Evolutionary conservation across 2,329 filamentous ascomycete genomes (phyloP).

Genomic region (Dactylella cylindrospora): DNA sequence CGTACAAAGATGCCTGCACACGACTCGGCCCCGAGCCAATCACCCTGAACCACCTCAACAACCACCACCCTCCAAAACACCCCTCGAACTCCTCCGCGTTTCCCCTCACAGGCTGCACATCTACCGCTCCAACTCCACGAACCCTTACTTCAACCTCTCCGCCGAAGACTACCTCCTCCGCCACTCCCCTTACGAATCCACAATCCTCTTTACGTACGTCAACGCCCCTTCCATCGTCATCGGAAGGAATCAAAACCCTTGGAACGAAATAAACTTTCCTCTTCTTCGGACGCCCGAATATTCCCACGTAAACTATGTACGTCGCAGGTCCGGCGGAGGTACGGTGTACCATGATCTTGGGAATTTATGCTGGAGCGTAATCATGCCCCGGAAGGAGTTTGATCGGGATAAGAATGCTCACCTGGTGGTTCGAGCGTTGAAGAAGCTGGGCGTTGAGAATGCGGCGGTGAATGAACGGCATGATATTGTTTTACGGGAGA

Average conservation of each 20-base stretch:
- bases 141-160: slow-evolving; percentile 88
- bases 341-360: slow-evolving; percentile 91
- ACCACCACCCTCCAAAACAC: not conserved
- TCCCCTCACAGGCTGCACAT: slow-evolving; percentile 63
- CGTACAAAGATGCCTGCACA: no score
- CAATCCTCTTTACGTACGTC: slow-evolving; percentile 80
- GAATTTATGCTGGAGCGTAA: slow-evolving; percentile 94
- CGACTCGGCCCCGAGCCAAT: no score
- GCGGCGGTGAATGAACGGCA: slow-evolving; percentile 84
- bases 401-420: slow-evolving; percentile 83
- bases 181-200: slow-evolving; percentile 68
- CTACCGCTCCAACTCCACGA: slow-evolving; percentile 67
- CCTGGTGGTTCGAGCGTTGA: slow-evolving; percentile 86
- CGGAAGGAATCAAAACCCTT: slow-evolving; percentile 96
- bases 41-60: not conserved
- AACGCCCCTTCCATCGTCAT: slow-evolving; percentile 87
- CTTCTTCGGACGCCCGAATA: slow-evolving; percentile 56
- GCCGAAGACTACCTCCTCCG: slow-evolving; percentile 89
- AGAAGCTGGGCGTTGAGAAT: slow-evolving; percentile 60
- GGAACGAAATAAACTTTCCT: slow-evolving; percentile 80
- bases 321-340: slow-evolving; percentile 83
- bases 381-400: slow-evolving; percentile 74
- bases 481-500: slow-evolving; percentile 69
- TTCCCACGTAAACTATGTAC: slow-evolving; percentile 61
- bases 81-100: slow-evolving; percentile 22